These are phyloP conservation scores for Salix purpurea DNA, from an alignment of 345 rosid genomes.

Conservation along the genomic window DNA sequence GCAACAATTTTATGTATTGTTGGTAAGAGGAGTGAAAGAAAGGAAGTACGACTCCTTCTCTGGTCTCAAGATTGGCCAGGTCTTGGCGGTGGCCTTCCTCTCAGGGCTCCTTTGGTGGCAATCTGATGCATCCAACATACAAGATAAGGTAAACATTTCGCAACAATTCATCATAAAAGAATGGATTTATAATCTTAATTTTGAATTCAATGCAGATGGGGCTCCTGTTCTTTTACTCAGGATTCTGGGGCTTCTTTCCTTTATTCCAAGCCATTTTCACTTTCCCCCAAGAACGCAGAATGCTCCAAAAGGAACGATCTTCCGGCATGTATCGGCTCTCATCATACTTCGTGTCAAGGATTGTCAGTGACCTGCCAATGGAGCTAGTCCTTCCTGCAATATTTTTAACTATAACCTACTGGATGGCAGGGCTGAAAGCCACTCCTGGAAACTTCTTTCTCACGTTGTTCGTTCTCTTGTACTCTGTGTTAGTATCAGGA, in stretches of 20 bases:
- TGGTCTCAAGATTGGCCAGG: constrained; percentile 30
- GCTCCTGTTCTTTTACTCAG: constrained; percentile 57
- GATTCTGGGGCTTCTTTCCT: constrained; percentile 71
- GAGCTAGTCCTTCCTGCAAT: constrained; percentile 61
- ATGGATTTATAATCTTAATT: neutral
- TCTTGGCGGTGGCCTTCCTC: constrained; percentile 32
- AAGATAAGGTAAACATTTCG: constrained; percentile 54
- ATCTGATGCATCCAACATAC: constrained; percentile 34
- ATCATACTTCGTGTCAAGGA: constrained; percentile 69
- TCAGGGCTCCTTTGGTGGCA: constrained; percentile 51
- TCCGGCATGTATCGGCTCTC: constrained; percentile 82
- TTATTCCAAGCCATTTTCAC: constrained; percentile 71
- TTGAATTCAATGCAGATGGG: constrained; percentile 53
- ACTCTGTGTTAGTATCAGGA: constrained; percentile 41
- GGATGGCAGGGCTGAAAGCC: constrained; percentile 67
- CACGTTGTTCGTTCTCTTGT: constrained; percentile 40
- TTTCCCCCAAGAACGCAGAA: constrained; percentile 68
- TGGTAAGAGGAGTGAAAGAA: constrained; percentile 46
- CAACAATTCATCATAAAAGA: neutral
- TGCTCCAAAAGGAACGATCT: constrained; percentile 85
- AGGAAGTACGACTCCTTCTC: constrained; percentile 45
- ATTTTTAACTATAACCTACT: constrained; percentile 53
- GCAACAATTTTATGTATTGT: constrained; percentile 46
- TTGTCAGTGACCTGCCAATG: constrained; percentile 63
- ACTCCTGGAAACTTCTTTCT: constrained; percentile 32